A percentile compares a stretch with the other conserved stretches of the same genome.
Conservation (phyloP, 2,329 filamentous ascomycete genomes). For the Coniochaeta prunicola region DNA sequence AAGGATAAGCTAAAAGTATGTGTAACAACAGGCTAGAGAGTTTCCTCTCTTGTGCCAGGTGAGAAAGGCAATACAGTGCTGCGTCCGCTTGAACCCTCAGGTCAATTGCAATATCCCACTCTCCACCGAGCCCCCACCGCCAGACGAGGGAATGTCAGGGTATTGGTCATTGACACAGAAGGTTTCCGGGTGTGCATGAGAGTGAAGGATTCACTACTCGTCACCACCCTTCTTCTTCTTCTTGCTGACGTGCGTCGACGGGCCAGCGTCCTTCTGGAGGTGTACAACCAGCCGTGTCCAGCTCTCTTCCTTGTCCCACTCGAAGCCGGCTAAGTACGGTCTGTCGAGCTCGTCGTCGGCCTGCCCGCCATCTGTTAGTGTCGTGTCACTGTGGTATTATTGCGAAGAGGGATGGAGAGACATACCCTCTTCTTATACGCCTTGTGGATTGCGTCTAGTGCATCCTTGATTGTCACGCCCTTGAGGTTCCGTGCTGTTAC, state of each 20-base stretch:
- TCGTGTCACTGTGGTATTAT: background rate
- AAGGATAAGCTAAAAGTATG: background rate
- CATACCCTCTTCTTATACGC: slow-evolving; percentile 91
- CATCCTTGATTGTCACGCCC: slow-evolving; percentile 96
- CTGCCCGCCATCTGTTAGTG: slow-evolving; percentile 23
- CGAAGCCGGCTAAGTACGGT: slow-evolving; percentile 86
- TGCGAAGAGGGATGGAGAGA: slow-evolving; percentile 7
- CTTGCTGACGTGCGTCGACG: slow-evolving; percentile 48
- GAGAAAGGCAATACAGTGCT: slow-evolving; percentile 1
- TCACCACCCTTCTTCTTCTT: slow-evolving; percentile 48
- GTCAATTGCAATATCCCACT: slow-evolving; percentile 7
- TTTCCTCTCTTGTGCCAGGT: background rate
- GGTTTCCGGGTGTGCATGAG: background rate
- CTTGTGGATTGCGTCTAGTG: slow-evolving; percentile 91
- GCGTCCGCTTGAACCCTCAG: background rate
- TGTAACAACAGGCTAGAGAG: slow-evolving; percentile 2
- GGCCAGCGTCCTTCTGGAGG: slow-evolving; percentile 59
- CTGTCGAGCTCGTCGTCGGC: slow-evolving; percentile 84
- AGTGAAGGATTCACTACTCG: slow-evolving; percentile 22
- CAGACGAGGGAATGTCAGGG: background rate
- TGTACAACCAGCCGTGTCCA: slow-evolving; percentile 86
- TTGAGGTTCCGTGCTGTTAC: slow-evolving; percentile 87
- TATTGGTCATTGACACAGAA: background rate
- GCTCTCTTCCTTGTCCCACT: slow-evolving; percentile 91
- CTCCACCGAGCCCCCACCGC: slow-evolving; percentile 5